These are phyloP conservation scores for Fusarium subtropicale DNA, from an alignment of 2,329 filamentous ascomycete genomes.

Conservation along the genomic window DNA sequence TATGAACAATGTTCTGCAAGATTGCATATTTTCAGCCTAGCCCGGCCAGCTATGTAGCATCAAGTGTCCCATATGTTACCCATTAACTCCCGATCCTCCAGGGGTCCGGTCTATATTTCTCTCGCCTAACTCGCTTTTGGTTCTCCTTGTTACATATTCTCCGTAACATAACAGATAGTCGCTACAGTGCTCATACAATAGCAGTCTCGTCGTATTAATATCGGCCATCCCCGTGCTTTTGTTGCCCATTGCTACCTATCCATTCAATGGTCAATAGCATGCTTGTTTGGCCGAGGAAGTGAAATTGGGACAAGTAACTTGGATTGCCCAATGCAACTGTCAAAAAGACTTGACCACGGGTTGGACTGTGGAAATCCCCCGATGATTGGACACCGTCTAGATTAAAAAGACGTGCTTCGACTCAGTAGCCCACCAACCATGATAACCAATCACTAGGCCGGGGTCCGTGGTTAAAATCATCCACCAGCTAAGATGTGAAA, in stretches of 20 bases:
- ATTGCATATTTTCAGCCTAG: conserved; percentile 1
- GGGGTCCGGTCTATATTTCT: conserved; percentile 10
- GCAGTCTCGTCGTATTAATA: conserved; percentile 4
- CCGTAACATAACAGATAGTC: conserved; percentile 27
- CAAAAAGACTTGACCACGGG: conserved; percentile 9
- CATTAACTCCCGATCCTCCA: conserved; percentile 1
- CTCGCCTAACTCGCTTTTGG: conserved; percentile 10
- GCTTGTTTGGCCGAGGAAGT: neutral
- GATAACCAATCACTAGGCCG: conserved; percentile 7
- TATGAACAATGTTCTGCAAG: neutral
- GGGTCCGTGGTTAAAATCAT: conserved; percentile 10
- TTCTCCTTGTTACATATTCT: conserved; percentile 31
- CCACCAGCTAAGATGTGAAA: conserved; percentile 36
- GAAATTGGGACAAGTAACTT: conserved; percentile 17
- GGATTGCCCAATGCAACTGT: conserved; percentile 19
- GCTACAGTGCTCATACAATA: conserved; percentile 16
- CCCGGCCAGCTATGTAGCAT: neutral
- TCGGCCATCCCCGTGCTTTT: conserved; percentile 20
- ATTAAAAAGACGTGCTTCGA: conserved; percentile 19
- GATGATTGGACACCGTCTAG: conserved; percentile 33
- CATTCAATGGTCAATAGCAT: neutral
- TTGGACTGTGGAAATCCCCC: conserved; percentile 1
- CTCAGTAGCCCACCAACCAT: conserved; percentile 27
- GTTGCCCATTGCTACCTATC: neutral
- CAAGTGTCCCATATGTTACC: neutral